Base-by-base conservation (phyloP, 345 rosid genomes). In the Rubroshorea leprosula region DNA sequence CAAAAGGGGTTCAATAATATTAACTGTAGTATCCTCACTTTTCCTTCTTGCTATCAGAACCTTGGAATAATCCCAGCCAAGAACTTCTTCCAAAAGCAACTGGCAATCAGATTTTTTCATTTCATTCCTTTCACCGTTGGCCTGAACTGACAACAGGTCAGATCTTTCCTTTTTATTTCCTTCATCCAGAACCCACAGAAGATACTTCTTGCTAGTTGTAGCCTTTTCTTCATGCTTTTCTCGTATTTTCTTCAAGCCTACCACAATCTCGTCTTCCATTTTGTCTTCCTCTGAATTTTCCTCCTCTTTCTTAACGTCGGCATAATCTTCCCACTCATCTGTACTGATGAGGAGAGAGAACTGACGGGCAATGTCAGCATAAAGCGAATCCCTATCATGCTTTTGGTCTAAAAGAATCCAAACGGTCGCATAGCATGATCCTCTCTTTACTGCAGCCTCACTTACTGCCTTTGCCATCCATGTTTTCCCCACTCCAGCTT, bases 401-500 rank as follows among this genome's bases (percentile, higher is more conserved):
- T 60, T 60, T 18, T 24, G 58, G 57, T 66, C 72, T 18, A 74
- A 71, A 69, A 58, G 72, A 54, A 82, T 52, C 71, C 76, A 79
- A n/a, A 79, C 38, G 18, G 60, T 65, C 27, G 23, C 60, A 25
- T 38, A 66, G 50, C 75, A 79, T 0, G 0, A 2, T 16, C 27
- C 26, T 0, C 4, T 16, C 0, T 0, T 4, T 13, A 15, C 1
- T 8, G 44, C 83, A 45, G 2, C 0, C 0, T 79, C n/a, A n/a
- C 41, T 56, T 13, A 69, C 49, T 31, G 8, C 35, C 35, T 62
- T 69, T 19, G 85, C 78, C 57, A 77, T 47, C 79, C 81, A 60
- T 1, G 83, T 77, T 71, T 82, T 82, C 54, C 85, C 88, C 0
- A 65, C 68, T 50, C 88, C 76, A 51, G 67, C 60, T 24, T 62